These are phyloP conservation scores for Wickerhamomyces alni DNA, from an alignment of 805 yeast genomes.

Conservation along the genomic window DNA sequence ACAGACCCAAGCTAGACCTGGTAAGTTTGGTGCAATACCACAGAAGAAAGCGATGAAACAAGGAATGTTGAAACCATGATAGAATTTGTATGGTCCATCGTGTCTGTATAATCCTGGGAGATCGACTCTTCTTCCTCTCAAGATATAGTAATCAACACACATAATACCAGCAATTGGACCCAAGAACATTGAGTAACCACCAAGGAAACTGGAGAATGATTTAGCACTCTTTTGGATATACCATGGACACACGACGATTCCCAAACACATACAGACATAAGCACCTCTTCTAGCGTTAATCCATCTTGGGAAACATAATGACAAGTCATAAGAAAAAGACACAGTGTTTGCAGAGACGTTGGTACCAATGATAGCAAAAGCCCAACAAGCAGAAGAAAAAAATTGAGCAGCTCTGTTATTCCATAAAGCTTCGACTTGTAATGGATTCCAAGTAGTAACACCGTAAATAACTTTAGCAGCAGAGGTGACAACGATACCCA, in stretches of 20 bases:
- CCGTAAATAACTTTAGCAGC: slow-evolving; percentile 32
- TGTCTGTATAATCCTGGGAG: slow-evolving; percentile 56
- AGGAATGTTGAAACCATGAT: slow-evolving; percentile 73
- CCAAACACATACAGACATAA: slow-evolving; percentile 60
- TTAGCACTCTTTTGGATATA: slow-evolving; percentile 45
- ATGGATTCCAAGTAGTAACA: slow-evolving; percentile 38
- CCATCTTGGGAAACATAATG: slow-evolving; percentile 51
- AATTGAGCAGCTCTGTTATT: slow-evolving; percentile 21
- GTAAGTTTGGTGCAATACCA: slow-evolving; percentile 33
- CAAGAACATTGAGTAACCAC: slow-evolving; percentile 74
- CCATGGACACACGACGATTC: slow-evolving; percentile 76
- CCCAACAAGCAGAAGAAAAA: slow-evolving; percentile 18
- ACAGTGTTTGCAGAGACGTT: slow-evolving; percentile 66
- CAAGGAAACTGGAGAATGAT: slow-evolving; percentile 65
- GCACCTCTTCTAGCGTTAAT: slow-evolving; percentile 58
- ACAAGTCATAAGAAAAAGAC: slow-evolving; percentile 52
- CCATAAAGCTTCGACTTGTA: slow-evolving; percentile 31
- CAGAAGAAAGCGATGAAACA: slow-evolving; percentile 59
- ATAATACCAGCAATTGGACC: slow-evolving; percentile 75
- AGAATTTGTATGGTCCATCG: slow-evolving; percentile 43
- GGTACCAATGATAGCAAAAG: slow-evolving; percentile 45
- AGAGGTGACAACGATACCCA: slow-evolving; percentile 29
- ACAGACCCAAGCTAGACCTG: slow-evolving; percentile 42
- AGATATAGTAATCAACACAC: slow-evolving; percentile 48
- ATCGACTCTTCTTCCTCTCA: slow-evolving; percentile 62